Conservation (phyloP, 306 rosid species). For the Delonix regia region DNA sequence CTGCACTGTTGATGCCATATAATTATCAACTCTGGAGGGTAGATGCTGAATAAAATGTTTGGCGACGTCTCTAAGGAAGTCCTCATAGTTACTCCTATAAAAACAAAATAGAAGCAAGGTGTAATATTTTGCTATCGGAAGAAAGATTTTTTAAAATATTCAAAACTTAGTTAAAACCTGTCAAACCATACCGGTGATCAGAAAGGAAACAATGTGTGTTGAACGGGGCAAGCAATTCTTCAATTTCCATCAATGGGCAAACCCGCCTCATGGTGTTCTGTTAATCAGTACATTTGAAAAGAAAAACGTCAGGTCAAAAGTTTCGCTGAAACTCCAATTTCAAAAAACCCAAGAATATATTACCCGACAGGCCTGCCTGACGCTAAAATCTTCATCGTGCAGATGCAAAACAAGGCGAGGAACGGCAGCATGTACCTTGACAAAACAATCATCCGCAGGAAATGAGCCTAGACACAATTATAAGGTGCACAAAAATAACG, state of each 20-base stretch:
- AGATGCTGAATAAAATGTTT: slow-evolving; percentile 78
- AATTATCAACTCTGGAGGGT: slow-evolving; percentile 78
- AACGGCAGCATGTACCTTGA: slow-evolving; percentile 79
- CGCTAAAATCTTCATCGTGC: slow-evolving; percentile 74
- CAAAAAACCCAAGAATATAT: slow-evolving; percentile 40
- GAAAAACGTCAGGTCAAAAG: slow-evolving; percentile 24
- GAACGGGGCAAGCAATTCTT: slow-evolving; percentile 54
- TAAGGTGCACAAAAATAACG: slow-evolving; percentile 1
- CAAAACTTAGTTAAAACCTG: slow-evolving; percentile 24
- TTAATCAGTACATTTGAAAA: slow-evolving; percentile 12
- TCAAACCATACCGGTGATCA: slow-evolving; percentile 73
- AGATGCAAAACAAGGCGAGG: slow-evolving; percentile 93
- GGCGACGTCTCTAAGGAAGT: slow-evolving; percentile 78
- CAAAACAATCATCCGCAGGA: slow-evolving; percentile 25
- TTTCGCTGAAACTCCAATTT: slow-evolving; percentile 22
- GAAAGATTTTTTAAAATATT: slow-evolving; percentile 18
- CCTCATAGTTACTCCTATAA: slow-evolving; percentile 80
- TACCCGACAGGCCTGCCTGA: slow-evolving; percentile 97
- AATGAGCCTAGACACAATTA: slow-evolving; percentile 29
- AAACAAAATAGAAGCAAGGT: slow-evolving; percentile 23
- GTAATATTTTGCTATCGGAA: slow-evolving; percentile 15
- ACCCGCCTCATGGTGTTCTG: slow-evolving; percentile 78
- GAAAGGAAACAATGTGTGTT: slow-evolving; percentile 75
- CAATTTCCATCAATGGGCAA: slow-evolving; percentile 71
- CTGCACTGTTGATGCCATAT: slow-evolving; percentile 84